Evolutionary conservation across 441 rosid genomes (phyloP).

Genomic region (Codiaeum variegatum): DNA sequence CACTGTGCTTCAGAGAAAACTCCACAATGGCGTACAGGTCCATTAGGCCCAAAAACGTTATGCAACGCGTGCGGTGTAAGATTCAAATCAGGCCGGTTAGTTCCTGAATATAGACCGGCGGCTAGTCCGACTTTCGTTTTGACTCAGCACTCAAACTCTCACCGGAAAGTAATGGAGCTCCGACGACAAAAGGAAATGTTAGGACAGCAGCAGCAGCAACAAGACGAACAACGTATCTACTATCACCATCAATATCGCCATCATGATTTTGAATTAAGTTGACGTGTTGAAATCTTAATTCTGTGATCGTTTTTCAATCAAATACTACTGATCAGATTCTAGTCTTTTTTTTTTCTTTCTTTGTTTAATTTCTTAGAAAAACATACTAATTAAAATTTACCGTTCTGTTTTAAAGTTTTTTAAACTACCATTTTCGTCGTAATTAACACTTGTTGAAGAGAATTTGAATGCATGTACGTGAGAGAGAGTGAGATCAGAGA

Average conservation of each 20-base stretch:
- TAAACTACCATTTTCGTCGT: constrained; percentile 9
- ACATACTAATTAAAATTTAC: constrained; percentile 11
- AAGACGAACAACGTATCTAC: constrained; percentile 22
- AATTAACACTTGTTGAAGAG: constrained; percentile 1
- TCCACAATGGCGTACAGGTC: constrained; percentile 96
- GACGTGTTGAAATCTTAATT: constrained; percentile 30
- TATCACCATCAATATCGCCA: constrained; percentile 13
- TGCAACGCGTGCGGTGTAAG: constrained; percentile 94
- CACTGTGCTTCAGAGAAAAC: constrained; percentile 94
- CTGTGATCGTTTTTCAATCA: background rate
- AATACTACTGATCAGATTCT: background rate
- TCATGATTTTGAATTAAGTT: constrained; percentile 36
- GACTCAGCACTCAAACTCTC: constrained; percentile 82
- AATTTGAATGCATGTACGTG: background rate
- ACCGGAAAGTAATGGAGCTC: constrained; percentile 86
- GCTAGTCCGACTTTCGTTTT: constrained; percentile 80
- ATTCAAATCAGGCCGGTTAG: constrained; percentile 78
- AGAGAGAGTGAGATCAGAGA: constrained; percentile 1
- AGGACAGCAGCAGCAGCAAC: constrained; percentile 29
- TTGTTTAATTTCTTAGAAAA: background rate
- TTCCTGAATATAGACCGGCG: constrained; percentile 89
- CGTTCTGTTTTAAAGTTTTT: constrained; percentile 5
- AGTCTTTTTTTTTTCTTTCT: background rate
- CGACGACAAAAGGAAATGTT: constrained; percentile 70
- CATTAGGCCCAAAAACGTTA: constrained; percentile 83